Evolutionary conservation across 305 asterid species (phyloP), one percentile per base, ranked within the genome.

Genomic region (Caryopteris hybrid): DNA sequence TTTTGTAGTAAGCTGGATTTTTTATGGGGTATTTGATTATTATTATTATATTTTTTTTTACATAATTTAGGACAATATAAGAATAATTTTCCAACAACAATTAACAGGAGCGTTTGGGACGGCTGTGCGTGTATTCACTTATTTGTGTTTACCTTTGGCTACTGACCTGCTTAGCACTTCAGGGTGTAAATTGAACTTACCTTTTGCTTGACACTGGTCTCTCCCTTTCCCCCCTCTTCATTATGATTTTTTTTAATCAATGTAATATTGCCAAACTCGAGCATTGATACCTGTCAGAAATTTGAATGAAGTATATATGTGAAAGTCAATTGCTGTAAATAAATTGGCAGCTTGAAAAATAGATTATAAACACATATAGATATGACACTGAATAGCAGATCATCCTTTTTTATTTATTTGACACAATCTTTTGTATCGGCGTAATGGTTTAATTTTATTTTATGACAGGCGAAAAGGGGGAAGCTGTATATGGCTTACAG

Each of bases 401-500:
- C 27, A 10, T 56, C 56, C 51, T 22, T 59, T 51, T 51, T 43
- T 54, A 34, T 64, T 14, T 36, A 48, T 65, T 21, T 59, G 27
- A 41, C 34, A 43, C 36, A 8, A 31, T 53, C 5, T 33, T 65
- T 69, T 59, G 11, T 51, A 16, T 66, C 14, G 14, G 73, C 33
- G 14, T 66, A 65, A 72, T 59, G 51, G 70, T 59, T 46, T 55
- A 48, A 63, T 62, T 55, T 69, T 72, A 48, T 63, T 74, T 64
- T 6, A 41, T 76, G 74, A 66, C 96, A 94, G 99, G 90, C 96
- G 18, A 85, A 77, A 58, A 82, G 87, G 77, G 96, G 97, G 78
- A 94, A 84, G 84, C 83, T 94, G 61, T 94, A 86, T 72, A 76
- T 82, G 75, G 94, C 91, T 64, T 91, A 94, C 75, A 81, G 83